Evolutionary conservation across 2,329 filamentous ascomycete species (phyloP), one percentile per base, ranked within the genome.

Genomic region (Alternaria consortialis): DNA sequence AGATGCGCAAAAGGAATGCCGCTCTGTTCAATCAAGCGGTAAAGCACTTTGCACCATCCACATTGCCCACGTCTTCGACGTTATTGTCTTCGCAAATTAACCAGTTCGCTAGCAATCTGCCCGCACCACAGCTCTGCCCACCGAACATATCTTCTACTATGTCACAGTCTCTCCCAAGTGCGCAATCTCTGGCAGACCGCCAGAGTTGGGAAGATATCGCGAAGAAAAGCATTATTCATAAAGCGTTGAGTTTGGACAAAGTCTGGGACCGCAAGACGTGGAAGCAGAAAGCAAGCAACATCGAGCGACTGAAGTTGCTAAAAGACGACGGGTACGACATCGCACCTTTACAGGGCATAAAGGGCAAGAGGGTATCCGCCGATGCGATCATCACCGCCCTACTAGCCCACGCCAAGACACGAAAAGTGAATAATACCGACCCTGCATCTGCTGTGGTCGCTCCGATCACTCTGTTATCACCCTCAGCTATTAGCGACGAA

Each of bases 241-340:
- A 60, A 11, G 23, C 11, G 0, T 23, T 60, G 15, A 63, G 39
- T 25, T 23, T 65, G 5, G 50, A 63, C 20, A 48, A 40, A 17
- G 52, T 36, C 15, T 62, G 59, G 62, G 44, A 51, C 9, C 42
- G 36, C 5, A 31, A 29, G 13, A 65, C 60, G 11, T 65, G 63
- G 60, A 63, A 60, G n/a, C 54, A 55, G 42, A 65, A 65, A 25
- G 46, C 57, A 8, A 63, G 42, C 47, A 65, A 56, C 13, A 31
- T 52, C 15, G 37, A 46, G 8, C 46, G 63, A 13, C 47, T 63
- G 9, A 58, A 60, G 31, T 27, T 65, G n/a, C 32, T 65, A 8
- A 56, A 63, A 46, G 53, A 65, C n/a, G 57, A 65, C 17, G 63
- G 63, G 7, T 63, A 60, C 29, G 57, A 65, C 17, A 63, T 65